Evolutionary conservation across 2,329 filamentous ascomycete genomes (phyloP), one percentile per base, ranked within the genome.

Genomic region (Hypoxylon sp.): DNA sequence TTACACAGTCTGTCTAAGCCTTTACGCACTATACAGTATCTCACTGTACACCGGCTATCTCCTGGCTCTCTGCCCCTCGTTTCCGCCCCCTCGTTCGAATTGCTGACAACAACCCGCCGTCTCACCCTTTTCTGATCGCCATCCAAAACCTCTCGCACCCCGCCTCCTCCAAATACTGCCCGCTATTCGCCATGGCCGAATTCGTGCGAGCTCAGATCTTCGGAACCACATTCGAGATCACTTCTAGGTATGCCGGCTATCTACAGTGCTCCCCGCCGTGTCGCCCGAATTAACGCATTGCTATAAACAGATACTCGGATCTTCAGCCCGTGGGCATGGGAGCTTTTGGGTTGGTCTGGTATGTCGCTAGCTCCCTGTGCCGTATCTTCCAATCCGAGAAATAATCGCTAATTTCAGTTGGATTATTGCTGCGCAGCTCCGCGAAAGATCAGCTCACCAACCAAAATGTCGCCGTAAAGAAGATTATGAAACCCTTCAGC

Each of bases 401-500:
- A 2, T 38, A 56, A 50, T 4, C 22, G 62, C 58, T 71, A 60
- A 71, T 54, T 24, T 49, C 20, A 38, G 18, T 11, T 36, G 18
- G 16, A 50, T 53, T 42, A 45, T 56, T 20, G 38, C 68, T 73
- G 78, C 55, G 26, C 70, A 98, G 95, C 82, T 98, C 96, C 70
- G 96, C 96, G 62, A 95, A 93, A 82, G 96, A 99, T 80, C 94
- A 98, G 84, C 93, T 99, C 81, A 98, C 96, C 65, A 92, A 88
- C 79, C 94, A 97, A 80, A 93, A 94, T 81, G 96, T 99, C 67
- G 96, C 96, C 64, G 94, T 99, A 78, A 99, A 99, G 88, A 99
- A 99, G 88, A 99, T 99, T 78, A 98, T 99, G 95, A 99, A 98
- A 85, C 96, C 96, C 8, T 99, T 99, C 82, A 97, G 94, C 85